Base-by-base conservation (phyloP, 2,329 filamentous ascomycete genomes). In the Ophiostoma pallidulum region DNA sequence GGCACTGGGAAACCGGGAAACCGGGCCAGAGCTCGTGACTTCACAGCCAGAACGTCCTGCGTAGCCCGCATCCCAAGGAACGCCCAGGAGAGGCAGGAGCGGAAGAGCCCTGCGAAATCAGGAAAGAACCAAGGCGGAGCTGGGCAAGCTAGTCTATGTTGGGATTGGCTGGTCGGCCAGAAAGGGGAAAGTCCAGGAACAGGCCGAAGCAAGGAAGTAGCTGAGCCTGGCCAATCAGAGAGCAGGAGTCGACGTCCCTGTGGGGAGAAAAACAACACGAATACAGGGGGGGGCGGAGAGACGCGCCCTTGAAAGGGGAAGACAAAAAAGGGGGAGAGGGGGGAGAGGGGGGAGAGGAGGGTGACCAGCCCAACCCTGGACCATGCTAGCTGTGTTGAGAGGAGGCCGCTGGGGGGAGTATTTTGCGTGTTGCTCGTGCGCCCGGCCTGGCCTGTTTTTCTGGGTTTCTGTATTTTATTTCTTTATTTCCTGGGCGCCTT, bases 181-280 rank as follows among this genome's bases (percentile, higher is more conserved):
- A 40, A 29, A 18, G 14, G 41, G 47, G 28, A 28, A 44, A 48
- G 47, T 44, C 28, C 47, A 48, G 47, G 47, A 48, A 48, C 47
- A 48, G 46, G n/a, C 20, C 41, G 14, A 8, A 20, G 26, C 29
- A n/a, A 19, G 24, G 22, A 35, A 29, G 40, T 16, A 20, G 10
- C n/a, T n/a, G n/a, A 18, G 18, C 9, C 8, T n/a, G 18, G 33
- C 42, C 42, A 45, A 45, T 45, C 22, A 45, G 16, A 12, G 29
- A 16, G 13, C 16, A 8, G 7, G 12, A n/a, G 8, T 31, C 42
- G 13, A 38, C 42, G 18, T 29, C 33, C 8, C 8, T 18, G 42
- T 45, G 42, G 42, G 20, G 22, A 33, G 24, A 37, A 16, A 45
- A 45, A 12, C 12, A 13, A 33, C 12, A 13, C n/a, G n/a, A n/a